These are phyloP conservation scores for Nothophytophthora sp. DNA, from an alignment of 352 stramenopile species.

Conservation along the genomic window DNA sequence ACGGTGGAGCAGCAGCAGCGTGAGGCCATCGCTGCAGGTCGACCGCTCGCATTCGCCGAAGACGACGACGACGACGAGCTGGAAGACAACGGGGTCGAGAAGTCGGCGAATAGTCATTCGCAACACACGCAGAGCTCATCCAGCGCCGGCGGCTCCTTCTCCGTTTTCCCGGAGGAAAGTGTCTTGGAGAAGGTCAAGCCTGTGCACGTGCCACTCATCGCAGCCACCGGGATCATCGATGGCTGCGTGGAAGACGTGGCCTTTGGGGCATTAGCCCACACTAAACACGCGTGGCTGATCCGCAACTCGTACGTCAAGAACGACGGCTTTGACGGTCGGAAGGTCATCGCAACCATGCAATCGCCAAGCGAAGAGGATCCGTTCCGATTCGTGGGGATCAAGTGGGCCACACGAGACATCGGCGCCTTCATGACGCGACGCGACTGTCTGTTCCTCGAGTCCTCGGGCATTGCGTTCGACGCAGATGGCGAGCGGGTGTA, in stretches of 20 bases:
- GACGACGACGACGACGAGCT: slow-evolving; percentile 23
- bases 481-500: slow-evolving; percentile 42
- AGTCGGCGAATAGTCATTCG: slow-evolving; percentile 12
- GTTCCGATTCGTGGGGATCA: slow-evolving; percentile 54
- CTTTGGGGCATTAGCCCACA: slow-evolving; percentile 39
- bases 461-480: slow-evolving; percentile 42
- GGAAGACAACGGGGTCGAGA: slow-evolving; percentile 8
- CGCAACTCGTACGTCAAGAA: slow-evolving; percentile 48
- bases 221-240: slow-evolving; percentile 34
- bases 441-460: slow-evolving; percentile 48
- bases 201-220: slow-evolving; percentile 30
- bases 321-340: slow-evolving; percentile 33
- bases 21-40: slow-evolving; percentile 19
- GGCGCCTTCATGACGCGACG: slow-evolving; percentile 39
- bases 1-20: slow-evolving; percentile 35
- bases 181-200: slow-evolving; percentile 43
- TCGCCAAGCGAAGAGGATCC: slow-evolving; percentile 41
- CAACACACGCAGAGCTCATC: slow-evolving; percentile 38
- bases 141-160: slow-evolving; percentile 39
- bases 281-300: slow-evolving; percentile 35
- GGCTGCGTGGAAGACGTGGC: slow-evolving; percentile 48
- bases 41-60: slow-evolving; percentile 20
- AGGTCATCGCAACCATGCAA: slow-evolving; percentile 46
- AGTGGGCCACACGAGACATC: slow-evolving; percentile 39
- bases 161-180: slow-evolving; percentile 34